Conservation (phyloP, 768 basidiomycete species). For the Hemileccinum impolitum region DNA sequence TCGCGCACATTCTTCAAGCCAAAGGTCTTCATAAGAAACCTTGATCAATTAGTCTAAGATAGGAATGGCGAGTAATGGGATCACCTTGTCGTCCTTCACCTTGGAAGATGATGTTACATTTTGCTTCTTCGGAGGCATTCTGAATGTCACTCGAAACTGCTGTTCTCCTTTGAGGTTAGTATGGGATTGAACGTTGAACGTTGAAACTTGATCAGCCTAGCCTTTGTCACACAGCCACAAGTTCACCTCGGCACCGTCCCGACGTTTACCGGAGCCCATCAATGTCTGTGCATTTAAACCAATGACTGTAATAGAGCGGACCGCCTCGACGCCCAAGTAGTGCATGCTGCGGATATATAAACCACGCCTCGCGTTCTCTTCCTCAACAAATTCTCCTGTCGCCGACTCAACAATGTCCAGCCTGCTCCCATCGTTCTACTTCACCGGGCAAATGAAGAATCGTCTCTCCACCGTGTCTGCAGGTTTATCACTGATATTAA, state of each 20-base stretch:
- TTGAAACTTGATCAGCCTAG: too few species aligned
- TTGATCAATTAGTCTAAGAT: constrained; percentile 26
- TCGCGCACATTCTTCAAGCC: constrained; percentile 80
- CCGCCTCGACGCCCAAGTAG: background rate
- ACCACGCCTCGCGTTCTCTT: background rate
- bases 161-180: too few species aligned
- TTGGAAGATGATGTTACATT: constrained; percentile 56
- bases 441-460: constrained; percentile 7
- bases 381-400: background rate
- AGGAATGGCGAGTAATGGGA: constrained; percentile 16
- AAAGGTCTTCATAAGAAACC: constrained; percentile 60
- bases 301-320: background rate
- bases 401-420: constrained; percentile 3
- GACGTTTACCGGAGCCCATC: background rate
- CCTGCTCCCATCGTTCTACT: background rate
- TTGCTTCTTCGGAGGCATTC: constrained; percentile 83
- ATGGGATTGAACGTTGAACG: too few species aligned
- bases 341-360: constrained; percentile 11
- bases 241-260: too few species aligned
- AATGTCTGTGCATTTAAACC: background rate
- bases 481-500: constrained; percentile 10
- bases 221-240: too few species aligned
- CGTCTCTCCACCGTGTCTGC: constrained; percentile 5
- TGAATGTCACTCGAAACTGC: background rate
- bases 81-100: constrained; percentile 80